phyloP scores from a whole-genome alignment of 805 yeast species.

The Candida orba region DNA sequence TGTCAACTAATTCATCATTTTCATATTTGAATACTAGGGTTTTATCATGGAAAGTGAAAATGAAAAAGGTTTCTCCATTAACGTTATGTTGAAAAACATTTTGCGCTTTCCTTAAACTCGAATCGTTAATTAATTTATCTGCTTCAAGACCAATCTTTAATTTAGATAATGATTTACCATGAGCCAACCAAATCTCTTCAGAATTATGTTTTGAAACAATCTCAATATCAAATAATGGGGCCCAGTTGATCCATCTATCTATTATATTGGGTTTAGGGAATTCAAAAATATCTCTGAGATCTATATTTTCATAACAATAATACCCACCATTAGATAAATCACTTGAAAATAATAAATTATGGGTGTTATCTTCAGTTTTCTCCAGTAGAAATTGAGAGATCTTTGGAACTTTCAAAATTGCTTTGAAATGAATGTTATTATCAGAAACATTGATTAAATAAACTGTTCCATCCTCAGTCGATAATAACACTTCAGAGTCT shows the following conservation, averaged over 20 bases:
- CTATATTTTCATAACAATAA: conserved; percentile 22
- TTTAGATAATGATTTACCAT: conserved; percentile 16
- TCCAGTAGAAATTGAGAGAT: conserved; percentile 23
- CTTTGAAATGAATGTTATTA: conserved; percentile 18
- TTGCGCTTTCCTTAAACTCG: conserved; percentile 11
- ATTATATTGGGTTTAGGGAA: conserved; percentile 6
- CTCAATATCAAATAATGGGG: conserved; percentile 37
- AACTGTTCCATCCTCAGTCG: conserved; percentile 22
- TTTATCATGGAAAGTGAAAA: conserved; percentile 33
- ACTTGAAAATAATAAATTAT: conserved; percentile 30
- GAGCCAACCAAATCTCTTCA: conserved; percentile 34
- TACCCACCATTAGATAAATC: conserved; percentile 34
- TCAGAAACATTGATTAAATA: conserved; percentile 19
- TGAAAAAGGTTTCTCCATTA: conserved; percentile 21
- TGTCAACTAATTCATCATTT: conserved; percentile 22
- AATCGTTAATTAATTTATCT: conserved; percentile 13
- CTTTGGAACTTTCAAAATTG: conserved; percentile 32
- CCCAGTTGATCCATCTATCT: conserved; percentile 37
- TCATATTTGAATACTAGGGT: conserved; percentile 30
- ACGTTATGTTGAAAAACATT: conserved; percentile 12
- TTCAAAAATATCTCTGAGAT: conserved; percentile 17
- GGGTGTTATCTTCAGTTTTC: conserved; percentile 4
- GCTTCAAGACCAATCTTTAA: conserved; percentile 15
- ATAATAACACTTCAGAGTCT: conserved; percentile 17
- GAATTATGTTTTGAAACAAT: conserved; percentile 21